A percentile compares a stretch with the other conserved stretches of the same genome.
These are phyloP conservation scores for Calophaca sinica DNA, from an alignment of 306 rosid species.

Conservation along the genomic window DNA sequence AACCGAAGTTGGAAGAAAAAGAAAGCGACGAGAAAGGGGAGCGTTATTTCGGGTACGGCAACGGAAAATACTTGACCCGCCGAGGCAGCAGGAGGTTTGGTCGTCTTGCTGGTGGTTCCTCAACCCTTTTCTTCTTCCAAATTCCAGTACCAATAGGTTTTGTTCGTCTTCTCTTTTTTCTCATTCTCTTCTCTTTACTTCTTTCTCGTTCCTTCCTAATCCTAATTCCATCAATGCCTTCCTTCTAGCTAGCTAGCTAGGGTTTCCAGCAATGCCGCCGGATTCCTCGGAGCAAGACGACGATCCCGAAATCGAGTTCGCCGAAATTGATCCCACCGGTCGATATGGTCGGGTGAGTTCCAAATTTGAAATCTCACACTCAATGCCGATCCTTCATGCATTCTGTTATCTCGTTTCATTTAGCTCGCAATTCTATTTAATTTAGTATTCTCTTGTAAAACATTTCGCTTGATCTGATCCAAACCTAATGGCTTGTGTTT, in stretches of 20 bases:
- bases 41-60: conserved; percentile 22
- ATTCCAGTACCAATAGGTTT: not conserved
- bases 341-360: conserved; percentile 92
- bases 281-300: conserved; percentile 76
- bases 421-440: not conserved
- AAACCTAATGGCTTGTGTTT: conserved; percentile 29
- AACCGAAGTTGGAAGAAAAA: not conserved
- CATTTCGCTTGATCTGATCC: conserved; percentile 34
- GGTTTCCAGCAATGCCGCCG: conserved; percentile 66
- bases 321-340: conserved; percentile 86
- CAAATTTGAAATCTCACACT: not conserved
- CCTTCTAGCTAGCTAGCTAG: conserved; percentile 15
- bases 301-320: conserved; percentile 73
- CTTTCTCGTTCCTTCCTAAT: not conserved
- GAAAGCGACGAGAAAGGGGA: conserved; percentile 21
- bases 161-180: not conserved
- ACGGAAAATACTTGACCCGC: conserved; percentile 6
- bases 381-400: conserved; percentile 29
- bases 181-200: no score
- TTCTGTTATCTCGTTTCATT: not conserved
- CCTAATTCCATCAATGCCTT: not conserved
- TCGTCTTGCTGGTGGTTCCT: not conserved
- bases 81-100: not conserved
- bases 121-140: not conserved
- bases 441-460: not conserved